Conservation (phyloP, 164 flowering plant species). For the Hamamelis virginiana region DNA sequence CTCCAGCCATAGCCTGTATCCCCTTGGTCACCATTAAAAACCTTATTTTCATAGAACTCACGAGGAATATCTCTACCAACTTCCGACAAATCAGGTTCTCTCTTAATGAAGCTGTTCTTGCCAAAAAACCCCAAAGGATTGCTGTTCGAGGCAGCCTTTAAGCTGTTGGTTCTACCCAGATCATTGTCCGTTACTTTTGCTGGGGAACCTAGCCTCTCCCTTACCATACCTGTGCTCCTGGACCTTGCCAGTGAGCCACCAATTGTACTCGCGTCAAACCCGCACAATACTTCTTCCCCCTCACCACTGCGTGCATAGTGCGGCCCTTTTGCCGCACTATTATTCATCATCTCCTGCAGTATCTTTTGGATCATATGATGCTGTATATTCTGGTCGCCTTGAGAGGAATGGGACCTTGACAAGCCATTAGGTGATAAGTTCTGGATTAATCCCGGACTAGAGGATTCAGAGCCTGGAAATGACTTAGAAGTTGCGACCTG, state of each 20-base stretch:
- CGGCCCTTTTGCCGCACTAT: conserved; percentile 23
- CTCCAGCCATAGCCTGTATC: conserved; percentile 62
- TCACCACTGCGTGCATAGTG: conserved; percentile 36
- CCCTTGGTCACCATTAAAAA: conserved; percentile 53
- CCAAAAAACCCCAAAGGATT: conserved; percentile 48
- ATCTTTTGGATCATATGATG: conserved; percentile 82
- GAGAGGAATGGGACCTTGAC: conserved; percentile 45
- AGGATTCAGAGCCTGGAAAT: conserved; percentile 47
- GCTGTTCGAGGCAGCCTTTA: conserved; percentile 50
- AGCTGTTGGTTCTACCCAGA: conserved; percentile 55
- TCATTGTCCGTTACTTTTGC: conserved; percentile 26
- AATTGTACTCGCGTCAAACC: too few species aligned
- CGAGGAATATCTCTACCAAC: conserved; percentile 57
- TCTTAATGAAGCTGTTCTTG: conserved; percentile 41
- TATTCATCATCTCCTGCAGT: conserved; percentile 66
- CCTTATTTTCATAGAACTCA: conserved; percentile 64
- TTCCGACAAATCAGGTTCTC: conserved; percentile 48
- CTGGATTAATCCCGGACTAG: conserved; percentile 42
- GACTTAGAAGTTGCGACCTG: conserved; percentile 40
- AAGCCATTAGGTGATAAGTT: conserved; percentile 43
- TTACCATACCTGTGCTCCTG: conserved; percentile 22
- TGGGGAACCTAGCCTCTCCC: background rate
- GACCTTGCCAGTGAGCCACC: conserved; percentile 1
- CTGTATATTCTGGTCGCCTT: conserved; percentile 52
- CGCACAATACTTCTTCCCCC: conserved; percentile 18